Base-by-base conservation (phyloP, 1,284 basidiomycete species). In the Peniophora sp. region DNA sequence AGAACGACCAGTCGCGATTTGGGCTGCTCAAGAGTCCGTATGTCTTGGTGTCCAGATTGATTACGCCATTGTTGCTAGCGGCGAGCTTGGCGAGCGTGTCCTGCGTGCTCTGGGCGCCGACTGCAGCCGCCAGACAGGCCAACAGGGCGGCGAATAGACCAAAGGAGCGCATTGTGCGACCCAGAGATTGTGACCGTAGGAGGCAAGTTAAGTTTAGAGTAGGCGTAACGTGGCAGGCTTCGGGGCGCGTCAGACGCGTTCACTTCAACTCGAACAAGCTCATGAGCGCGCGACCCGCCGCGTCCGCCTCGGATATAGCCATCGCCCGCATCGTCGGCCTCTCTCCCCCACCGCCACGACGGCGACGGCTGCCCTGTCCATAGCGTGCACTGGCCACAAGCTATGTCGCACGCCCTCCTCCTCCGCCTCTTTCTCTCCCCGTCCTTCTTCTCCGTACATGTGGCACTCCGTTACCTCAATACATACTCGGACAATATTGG, bases 401-500 rank as follows among this genome's bases (percentile, higher is more conserved):
- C 34, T 58, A 70, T 70, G 68, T 85, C 85, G 57, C 86, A 91
- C 85, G 87, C 81, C 51, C 75, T 91, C 50, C 81, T 91, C 50
- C 78, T 96, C 52, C 86, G 92, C 36, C 81, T 96, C 36, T 94
- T 95, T 64, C 82, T 94, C 51, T 92, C 89, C 22, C 88, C 90
- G 3, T 84, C 83, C 27, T 95, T 91, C 76, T 95, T 95, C 71
- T 88, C 88, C 15, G 87, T 94, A 48, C 88, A 93, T 72, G 87
- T 94, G 60, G 92, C 92, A 24, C 81, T 96, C 57, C 82, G 87
- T 61, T 96, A 96, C 67, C 83, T 97, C 60, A 83, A 84, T 61
- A 72, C 84, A 18, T 97, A 97, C 69, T 79, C 89, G 9, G 88
- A 94, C 72, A 92, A 92, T 65, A 91, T 97, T 60, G 94, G 94